Percentiles rank a stretch among this genome's conserved stretches.
Conservation (phyloP, 2,329 filamentous ascomycete genomes). For the Tympanopsis confertula region DNA sequence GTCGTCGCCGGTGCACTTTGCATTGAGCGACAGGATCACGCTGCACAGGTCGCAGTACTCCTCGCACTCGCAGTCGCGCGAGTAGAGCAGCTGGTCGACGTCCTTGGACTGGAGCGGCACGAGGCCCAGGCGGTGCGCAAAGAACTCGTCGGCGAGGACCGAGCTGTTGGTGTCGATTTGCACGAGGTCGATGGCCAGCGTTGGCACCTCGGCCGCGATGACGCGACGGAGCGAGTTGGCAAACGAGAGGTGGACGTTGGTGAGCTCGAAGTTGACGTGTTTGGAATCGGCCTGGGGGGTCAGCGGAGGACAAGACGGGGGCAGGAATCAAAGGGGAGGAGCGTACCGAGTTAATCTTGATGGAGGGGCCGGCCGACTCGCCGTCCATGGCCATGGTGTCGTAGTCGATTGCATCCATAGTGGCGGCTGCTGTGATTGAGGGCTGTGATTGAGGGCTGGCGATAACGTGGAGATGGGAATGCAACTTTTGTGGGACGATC, state of each 20-base stretch:
- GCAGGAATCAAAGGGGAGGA: background rate
- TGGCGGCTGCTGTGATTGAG: background rate
- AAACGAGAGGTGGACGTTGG: constrained; percentile 78
- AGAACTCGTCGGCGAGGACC: constrained; percentile 92
- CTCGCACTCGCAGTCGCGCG: constrained; percentile 92
- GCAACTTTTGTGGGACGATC: too few species aligned
- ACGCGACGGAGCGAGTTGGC: constrained; percentile 85
- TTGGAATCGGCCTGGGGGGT: constrained; percentile 57
- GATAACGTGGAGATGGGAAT: background rate
- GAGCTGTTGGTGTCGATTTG: constrained; percentile 88
- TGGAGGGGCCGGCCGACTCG: constrained; percentile 41
- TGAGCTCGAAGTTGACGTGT: constrained; percentile 84
- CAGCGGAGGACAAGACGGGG: constrained; percentile 9
- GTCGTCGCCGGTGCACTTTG: constrained; percentile 72
- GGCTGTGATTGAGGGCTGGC: background rate
- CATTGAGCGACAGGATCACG: constrained; percentile 73
- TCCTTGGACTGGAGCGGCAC: constrained; percentile 78
- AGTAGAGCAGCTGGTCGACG: constrained; percentile 72
- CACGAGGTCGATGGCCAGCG: constrained; percentile 86
- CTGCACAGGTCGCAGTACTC: constrained; percentile 88
- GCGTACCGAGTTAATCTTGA: constrained; percentile 50
- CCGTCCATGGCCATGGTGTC: constrained; percentile 48
- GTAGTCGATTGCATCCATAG: constrained; percentile 41
- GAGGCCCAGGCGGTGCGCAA: constrained; percentile 82
- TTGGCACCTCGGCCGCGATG: constrained; percentile 88